Evolutionary conservation across 2,329 filamentous ascomycete genomes (phyloP), one percentile per base, ranked within the genome.

Genomic region (Periconia macrospinosa): DNA sequence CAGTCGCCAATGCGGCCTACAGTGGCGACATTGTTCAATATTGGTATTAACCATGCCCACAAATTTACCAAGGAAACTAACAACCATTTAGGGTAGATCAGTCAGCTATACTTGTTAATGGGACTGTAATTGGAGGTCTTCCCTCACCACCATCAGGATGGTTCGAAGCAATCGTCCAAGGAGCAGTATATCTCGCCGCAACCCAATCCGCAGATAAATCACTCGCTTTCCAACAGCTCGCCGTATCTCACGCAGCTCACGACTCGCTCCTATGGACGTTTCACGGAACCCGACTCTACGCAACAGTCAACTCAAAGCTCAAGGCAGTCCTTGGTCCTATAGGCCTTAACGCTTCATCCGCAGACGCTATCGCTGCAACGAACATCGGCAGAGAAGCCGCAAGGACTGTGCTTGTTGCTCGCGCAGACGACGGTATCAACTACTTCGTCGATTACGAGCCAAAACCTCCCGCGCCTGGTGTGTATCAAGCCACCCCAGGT

Each of bases 201-300:
- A 52, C 59, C 13, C 44, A 67, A 18, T 57, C 54, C 44, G 47
- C 57, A 9, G 50, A 58, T 20, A 57, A 62, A 33, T 49, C 58
- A 13, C 55, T 66, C 2, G 64, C 60, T 13, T 68, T 65, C 50
- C 66, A 66, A 50, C 66, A 68, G 40, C 53, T 69, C 9, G 65
- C 66, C 33, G 66, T 68, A 20, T 67, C 66, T 15, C 59, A 68
- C 45, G 66, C 65, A 3, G 67, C 67, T 13, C 67, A 70, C 40
- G 60, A 70, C 41, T 50, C 57, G 45, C 59, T 70, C 8, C 54
- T 59, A 6, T 68, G 63, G 63, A 58, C 54, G 1, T 69, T 67
- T 35, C 67, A 69, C 35, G 65, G 67, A 27, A 67, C 63, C 8
- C 58, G 66, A 15, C 55, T 60, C 37, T 69, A 65, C 44, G 60